Conservation (phyloP, 176 grass and related monocot species). For the Oryza coarctata region DNA sequence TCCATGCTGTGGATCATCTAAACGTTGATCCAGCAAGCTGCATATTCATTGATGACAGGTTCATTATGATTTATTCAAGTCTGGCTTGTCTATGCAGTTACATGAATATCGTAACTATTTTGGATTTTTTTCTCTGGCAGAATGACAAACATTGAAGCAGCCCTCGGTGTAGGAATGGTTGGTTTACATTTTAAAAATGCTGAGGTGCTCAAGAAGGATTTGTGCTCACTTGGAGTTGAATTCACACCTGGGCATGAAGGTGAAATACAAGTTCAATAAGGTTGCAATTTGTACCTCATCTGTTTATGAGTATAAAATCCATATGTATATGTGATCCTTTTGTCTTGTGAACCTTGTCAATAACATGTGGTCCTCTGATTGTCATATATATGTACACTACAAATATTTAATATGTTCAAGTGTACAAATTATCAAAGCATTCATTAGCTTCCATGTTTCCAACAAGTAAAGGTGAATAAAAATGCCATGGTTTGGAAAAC, state of each 20-base stretch:
- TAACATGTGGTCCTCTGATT: not conserved
- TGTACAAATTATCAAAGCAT: not conserved
- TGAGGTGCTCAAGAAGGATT: conserved; percentile 59
- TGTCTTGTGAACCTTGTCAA: conserved; percentile 28
- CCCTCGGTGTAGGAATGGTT: conserved; percentile 65
- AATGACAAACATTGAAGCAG: conserved; percentile 79
- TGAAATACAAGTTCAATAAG: conserved; percentile 37
- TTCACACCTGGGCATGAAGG: conserved; percentile 34
- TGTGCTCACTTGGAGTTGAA: conserved; percentile 74
- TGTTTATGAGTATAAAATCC: not conserved
- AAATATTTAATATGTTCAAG: not conserved
- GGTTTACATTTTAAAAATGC: conserved; percentile 84
- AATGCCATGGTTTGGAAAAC: not conserved
- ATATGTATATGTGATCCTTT: not conserved
- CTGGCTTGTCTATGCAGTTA: not conserved
- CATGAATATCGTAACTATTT: conserved; percentile 2
- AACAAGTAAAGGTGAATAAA: not conserved
- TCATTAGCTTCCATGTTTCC: not conserved
- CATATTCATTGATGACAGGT: conserved; percentile 98
- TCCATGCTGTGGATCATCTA: conserved; percentile 56
- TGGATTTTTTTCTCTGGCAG: conserved; percentile 31
- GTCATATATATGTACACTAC: not conserved
- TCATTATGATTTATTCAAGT: conserved; percentile 23
- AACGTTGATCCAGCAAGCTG: conserved; percentile 78
- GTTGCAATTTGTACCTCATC: not conserved